Evolutionary conservation across 495 filamentous ascomycete genomes (phyloP).

Genomic region (Xylaria bambusicola): DNA sequence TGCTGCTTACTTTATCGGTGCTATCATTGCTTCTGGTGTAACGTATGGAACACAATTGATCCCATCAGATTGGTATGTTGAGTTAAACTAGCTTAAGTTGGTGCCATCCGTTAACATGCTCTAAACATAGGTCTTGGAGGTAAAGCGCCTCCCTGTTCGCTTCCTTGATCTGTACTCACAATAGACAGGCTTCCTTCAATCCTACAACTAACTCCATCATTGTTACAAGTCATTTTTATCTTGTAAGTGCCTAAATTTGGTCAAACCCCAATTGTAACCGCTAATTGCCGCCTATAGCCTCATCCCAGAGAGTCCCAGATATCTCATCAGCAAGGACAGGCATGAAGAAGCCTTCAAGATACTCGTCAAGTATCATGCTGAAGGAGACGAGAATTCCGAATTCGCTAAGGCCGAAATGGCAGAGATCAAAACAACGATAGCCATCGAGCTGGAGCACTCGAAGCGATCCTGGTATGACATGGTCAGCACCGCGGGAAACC

Average conservation of each 20-base stretch:
- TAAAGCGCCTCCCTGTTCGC: constrained; percentile 11
- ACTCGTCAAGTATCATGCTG: constrained; percentile 63
- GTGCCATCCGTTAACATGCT: neutral
- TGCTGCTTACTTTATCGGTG: constrained; percentile 63
- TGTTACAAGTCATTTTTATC: constrained; percentile 59
- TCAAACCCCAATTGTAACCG: neutral
- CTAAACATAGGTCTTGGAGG: constrained; percentile 53
- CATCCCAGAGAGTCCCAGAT: constrained; percentile 63
- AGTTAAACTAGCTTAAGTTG: neutral
- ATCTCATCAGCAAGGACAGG: constrained; percentile 60
- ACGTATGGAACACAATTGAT: constrained; percentile 61
- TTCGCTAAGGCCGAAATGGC: constrained; percentile 63
- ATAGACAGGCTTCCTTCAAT: constrained; percentile 55
- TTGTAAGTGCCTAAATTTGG: constrained; percentile 30
- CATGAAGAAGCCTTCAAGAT: constrained; percentile 59
- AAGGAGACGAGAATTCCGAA: constrained; percentile 55
- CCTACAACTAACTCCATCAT: constrained; percentile 54
- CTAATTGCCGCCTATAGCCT: constrained; percentile 35
- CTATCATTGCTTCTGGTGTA: constrained; percentile 59
- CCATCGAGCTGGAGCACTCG: constrained; percentile 55
- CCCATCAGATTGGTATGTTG: constrained; percentile 52
- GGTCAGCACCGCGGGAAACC: constrained; percentile 56
- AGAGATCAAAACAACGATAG: constrained; percentile 61
- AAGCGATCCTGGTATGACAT: constrained; percentile 59
- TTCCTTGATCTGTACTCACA: constrained; percentile 15